These are phyloP conservation scores for Phytophthora melonis DNA, from an alignment of 352 stramenopile species.

Conservation along the genomic window DNA sequence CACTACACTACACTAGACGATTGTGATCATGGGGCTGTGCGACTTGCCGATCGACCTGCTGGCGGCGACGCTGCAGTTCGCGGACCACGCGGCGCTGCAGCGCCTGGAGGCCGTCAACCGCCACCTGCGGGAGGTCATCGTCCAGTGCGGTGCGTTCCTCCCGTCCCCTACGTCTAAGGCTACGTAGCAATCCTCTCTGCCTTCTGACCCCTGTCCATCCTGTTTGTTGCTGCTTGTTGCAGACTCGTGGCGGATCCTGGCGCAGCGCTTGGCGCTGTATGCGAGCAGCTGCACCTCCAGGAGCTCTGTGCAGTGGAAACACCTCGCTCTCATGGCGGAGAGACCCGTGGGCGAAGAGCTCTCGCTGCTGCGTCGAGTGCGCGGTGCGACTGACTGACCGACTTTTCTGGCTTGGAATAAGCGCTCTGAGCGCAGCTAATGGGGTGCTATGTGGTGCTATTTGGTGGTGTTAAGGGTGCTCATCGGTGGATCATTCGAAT, in stretches of 20 bases:
- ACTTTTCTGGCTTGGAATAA: not conserved
- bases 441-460: not conserved
- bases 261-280: slow-evolving; percentile 26
- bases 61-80: slow-evolving; percentile 50
- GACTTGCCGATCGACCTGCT: slow-evolving; percentile 57
- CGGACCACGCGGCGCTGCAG: slow-evolving; percentile 45
- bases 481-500: slow-evolving; percentile 59
- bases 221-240: not conserved
- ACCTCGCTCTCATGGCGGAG: slow-evolving; percentile 32
- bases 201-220: not conserved
- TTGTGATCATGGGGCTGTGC: slow-evolving; percentile 20
- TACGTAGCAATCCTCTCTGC: too few species aligned
- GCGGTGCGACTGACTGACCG: slow-evolving; percentile 28
- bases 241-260: slow-evolving; percentile 49
- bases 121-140: slow-evolving; percentile 24
- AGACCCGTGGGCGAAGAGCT: slow-evolving; percentile 29
- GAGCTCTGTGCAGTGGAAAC: slow-evolving; percentile 44
- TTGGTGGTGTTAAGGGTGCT: slow-evolving; percentile 38
- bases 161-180: not conserved
- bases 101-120: slow-evolving; percentile 37
- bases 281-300: not conserved
- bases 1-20: not conserved
- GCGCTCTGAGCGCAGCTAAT: not conserved
- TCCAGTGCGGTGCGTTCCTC: slow-evolving; percentile 24
- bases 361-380: slow-evolving; percentile 48